phyloP scores from a whole-genome alignment of 1,139 yeast genomes.

The Kurtzmaniella quercitrusa region DNA sequence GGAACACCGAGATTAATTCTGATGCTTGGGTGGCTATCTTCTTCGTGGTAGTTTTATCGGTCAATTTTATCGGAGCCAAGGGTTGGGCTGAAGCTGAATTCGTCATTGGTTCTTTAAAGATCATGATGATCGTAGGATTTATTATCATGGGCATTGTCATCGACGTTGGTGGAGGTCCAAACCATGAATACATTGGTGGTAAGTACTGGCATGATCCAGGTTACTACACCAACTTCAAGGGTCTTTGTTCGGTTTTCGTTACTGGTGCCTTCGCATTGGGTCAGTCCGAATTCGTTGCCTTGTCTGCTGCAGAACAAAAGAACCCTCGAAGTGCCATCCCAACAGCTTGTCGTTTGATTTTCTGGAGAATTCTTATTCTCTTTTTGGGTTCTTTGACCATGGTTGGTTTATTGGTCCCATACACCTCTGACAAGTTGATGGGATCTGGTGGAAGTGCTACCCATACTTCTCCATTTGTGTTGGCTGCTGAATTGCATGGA shows the following conservation, averaged over 20 bases:
- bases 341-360: constrained; percentile 29
- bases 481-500: constrained; percentile 29
- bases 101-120: constrained; percentile 19
- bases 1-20: constrained; percentile 26
- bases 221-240: constrained; percentile 25
- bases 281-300: constrained; percentile 29
- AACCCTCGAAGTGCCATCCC: constrained; percentile 33
- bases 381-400: constrained; percentile 30
- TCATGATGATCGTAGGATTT: constrained; percentile 21
- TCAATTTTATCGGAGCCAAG: constrained; percentile 24
- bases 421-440: constrained; percentile 26
- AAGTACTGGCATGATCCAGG: constrained; percentile 27
- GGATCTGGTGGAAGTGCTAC: constrained; percentile 26
- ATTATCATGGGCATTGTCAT: constrained; percentile 27
- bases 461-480: constrained; percentile 32
- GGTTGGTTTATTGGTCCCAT: constrained; percentile 34
- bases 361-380: constrained; percentile 28
- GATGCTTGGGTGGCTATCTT: constrained; percentile 29
- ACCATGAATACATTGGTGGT: constrained; percentile 25
- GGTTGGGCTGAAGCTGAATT: constrained; percentile 34
- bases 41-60: constrained; percentile 19
- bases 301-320: constrained; percentile 30
- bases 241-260: constrained; percentile 26
- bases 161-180: constrained; percentile 25
- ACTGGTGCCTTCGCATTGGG: constrained; percentile 28